Conservation (phyloP, 208 protist species). For the Phytomonas sp. region DNA sequence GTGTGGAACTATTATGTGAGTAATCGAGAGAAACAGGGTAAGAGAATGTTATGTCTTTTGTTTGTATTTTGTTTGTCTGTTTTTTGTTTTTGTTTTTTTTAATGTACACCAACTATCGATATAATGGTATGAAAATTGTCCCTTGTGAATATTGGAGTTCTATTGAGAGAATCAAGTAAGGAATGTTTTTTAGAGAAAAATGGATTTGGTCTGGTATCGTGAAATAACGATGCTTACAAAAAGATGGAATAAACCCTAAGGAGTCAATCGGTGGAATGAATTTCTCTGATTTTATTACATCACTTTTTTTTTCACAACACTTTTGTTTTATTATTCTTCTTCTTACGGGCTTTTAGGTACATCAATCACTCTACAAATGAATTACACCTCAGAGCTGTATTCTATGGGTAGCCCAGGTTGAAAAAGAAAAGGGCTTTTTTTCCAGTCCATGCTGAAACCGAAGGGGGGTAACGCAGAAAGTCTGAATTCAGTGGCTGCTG, state of each 20-base stretch:
- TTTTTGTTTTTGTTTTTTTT: constrained; percentile 10
- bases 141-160: not conserved
- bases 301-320: not conserved
- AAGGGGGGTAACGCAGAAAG: not conserved
- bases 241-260: not conserved
- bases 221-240: not conserved
- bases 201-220: not conserved
- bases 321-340: not conserved
- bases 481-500: not conserved
- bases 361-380: not conserved
- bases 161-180: not conserved
- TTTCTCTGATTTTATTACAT: not conserved
- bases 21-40: not conserved
- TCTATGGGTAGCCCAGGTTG: not conserved
- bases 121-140: constrained; percentile 1
- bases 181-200: not conserved
- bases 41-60: constrained; percentile 6
- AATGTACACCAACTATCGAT: constrained; percentile 3
- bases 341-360: not conserved
- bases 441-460: no score
- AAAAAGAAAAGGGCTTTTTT: not conserved
- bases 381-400: not conserved
- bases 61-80: not conserved
- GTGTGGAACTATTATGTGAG: not conserved
- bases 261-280: not conserved